Evolutionary conservation across 352 stramenopile species (phyloP).

Genomic region (Phytophthora boehmeriae): DNA sequence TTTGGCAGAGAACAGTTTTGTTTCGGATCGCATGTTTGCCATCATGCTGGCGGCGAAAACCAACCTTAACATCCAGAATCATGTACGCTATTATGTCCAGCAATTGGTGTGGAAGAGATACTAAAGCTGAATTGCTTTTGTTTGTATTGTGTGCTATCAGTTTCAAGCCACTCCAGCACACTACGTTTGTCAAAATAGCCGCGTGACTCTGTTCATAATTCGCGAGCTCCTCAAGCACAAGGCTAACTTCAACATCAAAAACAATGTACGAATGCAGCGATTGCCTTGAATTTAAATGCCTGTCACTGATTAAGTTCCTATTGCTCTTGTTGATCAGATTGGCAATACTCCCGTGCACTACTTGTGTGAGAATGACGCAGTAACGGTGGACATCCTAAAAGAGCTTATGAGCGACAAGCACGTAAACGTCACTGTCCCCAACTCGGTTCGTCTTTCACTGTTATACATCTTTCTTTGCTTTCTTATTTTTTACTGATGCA

Average conservation of each 20-base stretch:
- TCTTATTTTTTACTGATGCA: background rate
- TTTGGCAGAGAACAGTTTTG: constrained; percentile 50
- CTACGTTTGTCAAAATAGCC: constrained; percentile 73
- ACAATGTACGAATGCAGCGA: constrained; percentile 56
- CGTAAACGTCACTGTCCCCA: constrained; percentile 70
- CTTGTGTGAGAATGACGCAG: constrained; percentile 67
- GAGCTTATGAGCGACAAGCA: constrained; percentile 62
- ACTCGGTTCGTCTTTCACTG: constrained; percentile 45
- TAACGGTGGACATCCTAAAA: constrained; percentile 64
- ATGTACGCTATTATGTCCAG: constrained; percentile 32
- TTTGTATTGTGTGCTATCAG: constrained; percentile 29
- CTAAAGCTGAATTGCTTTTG: background rate
- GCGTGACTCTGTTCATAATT: constrained; percentile 50
- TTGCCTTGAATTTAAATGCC: background rate
- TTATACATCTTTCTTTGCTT: background rate
- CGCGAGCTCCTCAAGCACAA: constrained; percentile 53
- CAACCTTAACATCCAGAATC: constrained; percentile 70
- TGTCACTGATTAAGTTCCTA: constrained; percentile 3
- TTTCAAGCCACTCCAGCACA: constrained; percentile 80
- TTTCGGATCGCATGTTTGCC: constrained; percentile 44
- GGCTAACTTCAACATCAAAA: constrained; percentile 72
- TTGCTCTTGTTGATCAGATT: constrained; percentile 44
- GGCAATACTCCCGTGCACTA: constrained; percentile 77
- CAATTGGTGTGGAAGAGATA: background rate
- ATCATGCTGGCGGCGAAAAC: constrained; percentile 49